These are phyloP conservation scores for Termitomyces sp. DNA, from an alignment of 768 basidiomycete genomes.

Conservation along the genomic window DNA sequence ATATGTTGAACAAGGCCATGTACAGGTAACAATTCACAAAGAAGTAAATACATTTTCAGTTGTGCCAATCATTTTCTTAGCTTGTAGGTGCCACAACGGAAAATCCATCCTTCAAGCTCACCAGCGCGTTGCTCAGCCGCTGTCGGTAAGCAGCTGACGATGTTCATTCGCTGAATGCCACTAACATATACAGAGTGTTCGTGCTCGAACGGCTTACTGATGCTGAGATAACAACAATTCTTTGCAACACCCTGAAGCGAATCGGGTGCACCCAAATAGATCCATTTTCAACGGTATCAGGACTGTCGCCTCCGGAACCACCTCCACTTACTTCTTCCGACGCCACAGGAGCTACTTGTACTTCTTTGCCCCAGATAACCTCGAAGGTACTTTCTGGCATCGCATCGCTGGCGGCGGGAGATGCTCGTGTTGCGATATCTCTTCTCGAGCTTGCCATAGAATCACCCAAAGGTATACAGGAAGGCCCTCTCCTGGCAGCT, in stretches of 20 bases:
- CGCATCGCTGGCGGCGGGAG: constrained; percentile 54
- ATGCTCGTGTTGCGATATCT: constrained; percentile 75
- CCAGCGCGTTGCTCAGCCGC: constrained; percentile 65
- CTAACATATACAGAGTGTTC: constrained; percentile 52
- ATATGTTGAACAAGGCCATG: constrained; percentile 71
- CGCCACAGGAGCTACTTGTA: constrained; percentile 9
- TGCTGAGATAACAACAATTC: constrained; percentile 51
- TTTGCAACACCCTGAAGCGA: constrained; percentile 45
- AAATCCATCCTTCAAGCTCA: constrained; percentile 84
- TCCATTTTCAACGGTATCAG: background rate
- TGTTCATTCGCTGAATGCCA: background rate
- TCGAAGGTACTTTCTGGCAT: constrained; percentile 43
- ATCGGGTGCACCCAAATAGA: constrained; percentile 11
- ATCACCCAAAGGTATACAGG: constrained; percentile 32
- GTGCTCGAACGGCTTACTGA: constrained; percentile 64
- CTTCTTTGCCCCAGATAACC: constrained; percentile 35
- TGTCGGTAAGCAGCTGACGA: constrained; percentile 52
- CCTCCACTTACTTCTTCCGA: constrained; percentile 15
- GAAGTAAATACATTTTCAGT: background rate
- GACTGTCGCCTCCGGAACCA: constrained; percentile 6
- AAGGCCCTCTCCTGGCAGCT: constrained; percentile 46
- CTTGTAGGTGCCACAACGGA: constrained; percentile 85
- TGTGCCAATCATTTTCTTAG: constrained; percentile 23
- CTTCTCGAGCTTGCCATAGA: constrained; percentile 66
- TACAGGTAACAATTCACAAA: constrained; percentile 42